phyloP scores from a whole-genome alignment of 2,329 filamentous ascomycete species.

The Fusarium illudens region DNA sequence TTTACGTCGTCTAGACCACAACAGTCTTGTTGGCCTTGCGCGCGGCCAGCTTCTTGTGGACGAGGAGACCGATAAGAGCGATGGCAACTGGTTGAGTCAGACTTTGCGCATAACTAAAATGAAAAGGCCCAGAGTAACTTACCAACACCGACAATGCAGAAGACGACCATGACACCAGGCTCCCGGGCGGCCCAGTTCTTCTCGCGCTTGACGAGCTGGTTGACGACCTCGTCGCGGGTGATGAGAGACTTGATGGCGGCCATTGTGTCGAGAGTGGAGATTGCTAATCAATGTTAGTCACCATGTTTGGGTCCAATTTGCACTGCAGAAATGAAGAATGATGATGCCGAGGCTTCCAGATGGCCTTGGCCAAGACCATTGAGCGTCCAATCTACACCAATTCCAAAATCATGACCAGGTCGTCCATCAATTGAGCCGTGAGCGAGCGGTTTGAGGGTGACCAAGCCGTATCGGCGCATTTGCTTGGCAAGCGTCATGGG shows the following conservation, averaged over 20 bases:
- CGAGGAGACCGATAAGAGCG: constrained; percentile 43
- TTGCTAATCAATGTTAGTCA: constrained; percentile 33
- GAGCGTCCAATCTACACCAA: constrained; percentile 13
- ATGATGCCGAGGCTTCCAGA: neutral
- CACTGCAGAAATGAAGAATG: neutral
- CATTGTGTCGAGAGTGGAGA: constrained; percentile 49
- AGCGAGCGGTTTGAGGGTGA: neutral
- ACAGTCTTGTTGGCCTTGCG: constrained; percentile 48
- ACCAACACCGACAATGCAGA: constrained; percentile 54
- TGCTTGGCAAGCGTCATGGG: constrained; percentile 28
- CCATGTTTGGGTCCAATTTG: neutral
- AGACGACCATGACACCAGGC: constrained; percentile 54
- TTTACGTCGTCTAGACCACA: constrained; percentile 28
- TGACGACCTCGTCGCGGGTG: constrained; percentile 49
- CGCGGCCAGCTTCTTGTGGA: constrained; percentile 45
- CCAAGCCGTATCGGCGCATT: neutral
- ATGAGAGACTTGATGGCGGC: constrained; percentile 52
- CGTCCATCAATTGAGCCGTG: constrained; percentile 20
- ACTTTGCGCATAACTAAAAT: neutral
- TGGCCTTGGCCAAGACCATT: constrained; percentile 15
- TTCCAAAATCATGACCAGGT: constrained; percentile 8
- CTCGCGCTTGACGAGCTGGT: constrained; percentile 52
- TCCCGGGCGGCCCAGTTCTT: constrained; percentile 53
- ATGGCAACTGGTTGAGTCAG: constrained; percentile 46
- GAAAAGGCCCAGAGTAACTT: constrained; percentile 23